phyloP scores from a whole-genome alignment of 768 basidiomycete genomes.

The Boletus pseudopeckii region DNA sequence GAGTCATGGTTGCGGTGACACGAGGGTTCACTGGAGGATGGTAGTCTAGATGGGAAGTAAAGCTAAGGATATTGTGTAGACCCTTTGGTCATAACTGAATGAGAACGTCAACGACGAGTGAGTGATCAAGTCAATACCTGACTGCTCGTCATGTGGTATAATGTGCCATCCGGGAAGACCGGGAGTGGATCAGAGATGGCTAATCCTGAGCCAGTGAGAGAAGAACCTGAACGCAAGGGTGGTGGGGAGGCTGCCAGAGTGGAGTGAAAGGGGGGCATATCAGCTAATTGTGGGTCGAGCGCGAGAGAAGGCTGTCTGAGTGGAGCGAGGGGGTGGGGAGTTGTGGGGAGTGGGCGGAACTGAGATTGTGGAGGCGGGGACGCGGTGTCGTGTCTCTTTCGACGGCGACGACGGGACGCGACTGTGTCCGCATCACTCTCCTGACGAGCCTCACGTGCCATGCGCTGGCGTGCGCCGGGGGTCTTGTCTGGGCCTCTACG shows the following conservation, averaged over 20 bases:
- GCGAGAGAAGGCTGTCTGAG: slow-evolving; percentile 10
- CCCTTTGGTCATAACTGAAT: slow-evolving; percentile 25
- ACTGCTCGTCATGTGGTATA: slow-evolving; percentile 21
- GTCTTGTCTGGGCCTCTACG: slow-evolving; percentile 77
- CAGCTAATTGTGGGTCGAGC: slow-evolving; percentile 26
- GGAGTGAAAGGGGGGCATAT: slow-evolving; percentile 15
- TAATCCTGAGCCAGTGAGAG: slow-evolving; percentile 6
- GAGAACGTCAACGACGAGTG: slow-evolving; percentile 21
- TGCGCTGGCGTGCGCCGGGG: slow-evolving; percentile 75
- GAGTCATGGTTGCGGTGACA: background rate
- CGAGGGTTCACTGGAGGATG: background rate
- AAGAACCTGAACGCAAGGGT: background rate
- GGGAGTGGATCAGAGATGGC: slow-evolving; percentile 8
- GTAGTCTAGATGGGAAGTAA: slow-evolving; percentile 5
- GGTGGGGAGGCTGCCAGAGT: background rate
- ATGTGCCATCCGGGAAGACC: slow-evolving; percentile 3
- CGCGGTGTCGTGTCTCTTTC: slow-evolving; percentile 10
- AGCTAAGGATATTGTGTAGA: slow-evolving; percentile 3
- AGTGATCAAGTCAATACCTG: slow-evolving; percentile 31
- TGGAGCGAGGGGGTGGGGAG: background rate
- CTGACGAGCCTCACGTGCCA: slow-evolving; percentile 39
- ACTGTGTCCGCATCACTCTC: slow-evolving; percentile 29
- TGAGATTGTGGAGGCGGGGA: slow-evolving; percentile 1
- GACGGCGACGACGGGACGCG: slow-evolving; percentile 24
- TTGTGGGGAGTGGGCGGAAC: background rate